Conservation (phyloP, 192 early-diverging fungal genomes). For the Linnemannia exigua region DNA sequence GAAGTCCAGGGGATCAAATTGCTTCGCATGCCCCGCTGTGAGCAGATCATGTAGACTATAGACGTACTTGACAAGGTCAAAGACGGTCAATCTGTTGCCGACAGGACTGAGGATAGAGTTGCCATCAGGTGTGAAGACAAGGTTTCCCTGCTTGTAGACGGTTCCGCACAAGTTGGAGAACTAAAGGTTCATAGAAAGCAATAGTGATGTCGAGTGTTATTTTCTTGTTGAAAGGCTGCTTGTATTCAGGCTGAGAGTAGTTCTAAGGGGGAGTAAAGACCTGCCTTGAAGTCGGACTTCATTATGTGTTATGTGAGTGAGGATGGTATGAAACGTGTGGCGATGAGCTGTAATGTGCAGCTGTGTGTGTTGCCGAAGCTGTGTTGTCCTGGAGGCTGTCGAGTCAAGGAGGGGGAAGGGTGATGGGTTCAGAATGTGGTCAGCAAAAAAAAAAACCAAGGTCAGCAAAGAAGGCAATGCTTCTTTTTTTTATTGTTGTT, state of each 20-base stretch:
- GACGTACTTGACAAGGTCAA: conserved; percentile 93
- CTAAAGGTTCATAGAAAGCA: conserved; percentile 59
- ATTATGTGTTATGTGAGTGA: conserved; percentile 33
- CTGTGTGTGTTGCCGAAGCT: neutral
- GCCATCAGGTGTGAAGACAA: conserved; percentile 95
- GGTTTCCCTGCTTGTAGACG: conserved; percentile 96
- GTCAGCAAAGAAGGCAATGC: too few relatives aligned
- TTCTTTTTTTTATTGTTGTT: too few relatives aligned
- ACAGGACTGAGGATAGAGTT: conserved; percentile 95
- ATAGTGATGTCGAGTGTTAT: conserved; percentile 11
- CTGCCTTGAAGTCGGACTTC: conserved; percentile 62
- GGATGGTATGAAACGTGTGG: neutral
- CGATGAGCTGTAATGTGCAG: too few relatives aligned
- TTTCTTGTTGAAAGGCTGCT: neutral
- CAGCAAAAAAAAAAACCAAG: too few relatives aligned
- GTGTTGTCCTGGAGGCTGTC: conserved; percentile 1
- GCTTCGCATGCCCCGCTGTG: too few relatives aligned
- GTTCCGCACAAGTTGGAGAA: conserved; percentile 99
- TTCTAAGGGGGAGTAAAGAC: neutral
- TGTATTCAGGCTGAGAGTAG: neutral
- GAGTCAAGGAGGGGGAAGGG: neutral
- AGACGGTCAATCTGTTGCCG: conserved; percentile 95
- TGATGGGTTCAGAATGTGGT: too few relatives aligned
- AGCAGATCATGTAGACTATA: too few relatives aligned
- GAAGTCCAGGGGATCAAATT: neutral